These are phyloP conservation scores for Lecanosticta acicola DNA, from an alignment of 2,329 filamentous ascomycete genomes.

Conservation along the genomic window DNA sequence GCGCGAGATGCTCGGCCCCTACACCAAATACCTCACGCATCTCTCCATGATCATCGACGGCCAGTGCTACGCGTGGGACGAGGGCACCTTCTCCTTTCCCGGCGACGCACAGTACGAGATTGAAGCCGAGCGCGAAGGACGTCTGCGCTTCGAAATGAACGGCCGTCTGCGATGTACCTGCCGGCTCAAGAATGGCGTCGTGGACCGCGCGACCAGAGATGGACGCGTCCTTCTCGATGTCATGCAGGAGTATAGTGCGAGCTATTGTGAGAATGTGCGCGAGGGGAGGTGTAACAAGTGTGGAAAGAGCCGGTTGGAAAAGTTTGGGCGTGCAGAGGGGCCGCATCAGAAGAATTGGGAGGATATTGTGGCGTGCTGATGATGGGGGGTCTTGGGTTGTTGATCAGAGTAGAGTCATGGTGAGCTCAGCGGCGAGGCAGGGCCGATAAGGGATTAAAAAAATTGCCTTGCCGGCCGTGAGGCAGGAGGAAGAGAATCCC, in stretches of 20 bases:
- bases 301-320: conserved; percentile 14
- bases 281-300: conserved; percentile 15
- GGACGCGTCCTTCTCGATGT: conserved; percentile 17
- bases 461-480: too few species aligned
- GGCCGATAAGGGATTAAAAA: neutral
- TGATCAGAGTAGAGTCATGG: neutral
- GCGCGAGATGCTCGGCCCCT: conserved; percentile 11
- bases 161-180: conserved; percentile 14
- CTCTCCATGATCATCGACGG: conserved; percentile 17
- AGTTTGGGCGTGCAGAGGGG: conserved; percentile 8
- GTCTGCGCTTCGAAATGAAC: conserved; percentile 16
- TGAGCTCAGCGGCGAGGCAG: neutral
- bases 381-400: neutral
- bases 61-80: conserved; percentile 17
- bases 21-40: conserved; percentile 7
- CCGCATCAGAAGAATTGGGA: conserved; percentile 17
- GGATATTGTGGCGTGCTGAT: conserved; percentile 12
- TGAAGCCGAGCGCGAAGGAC: conserved; percentile 7
- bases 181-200: conserved; percentile 14
- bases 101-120: conserved; percentile 15
- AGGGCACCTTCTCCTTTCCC: conserved; percentile 6
- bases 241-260: conserved; percentile 17
- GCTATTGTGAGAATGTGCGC: conserved; percentile 15
- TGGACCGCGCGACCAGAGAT: conserved; percentile 12
- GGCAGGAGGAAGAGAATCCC: neutral